phyloP scores from a whole-genome alignment of 1,284 basidiomycete species.

The Cryptococcus jaspeensis region DNA sequence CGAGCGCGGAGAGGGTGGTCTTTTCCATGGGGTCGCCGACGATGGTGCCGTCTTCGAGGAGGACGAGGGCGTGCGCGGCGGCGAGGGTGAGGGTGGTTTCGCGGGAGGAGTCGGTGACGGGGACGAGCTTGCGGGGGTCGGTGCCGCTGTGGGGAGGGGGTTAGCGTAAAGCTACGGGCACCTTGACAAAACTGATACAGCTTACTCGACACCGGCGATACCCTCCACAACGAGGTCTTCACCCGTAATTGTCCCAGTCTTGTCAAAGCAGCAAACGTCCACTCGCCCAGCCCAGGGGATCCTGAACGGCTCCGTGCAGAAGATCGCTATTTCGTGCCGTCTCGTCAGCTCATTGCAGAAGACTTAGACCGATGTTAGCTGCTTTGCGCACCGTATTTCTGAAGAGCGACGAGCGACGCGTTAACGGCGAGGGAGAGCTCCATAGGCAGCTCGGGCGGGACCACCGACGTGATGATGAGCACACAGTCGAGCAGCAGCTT shows the following conservation, averaged over 20 bases:
- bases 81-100: constrained; percentile 88
- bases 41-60: constrained; percentile 81
- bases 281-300: constrained; percentile 91
- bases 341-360: background rate
- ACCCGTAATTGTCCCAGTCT: constrained; percentile 94
- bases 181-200: background rate
- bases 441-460: constrained; percentile 94
- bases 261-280: constrained; percentile 96
- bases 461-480: constrained; percentile 91
- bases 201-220: constrained; percentile 80
- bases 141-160: constrained; percentile 51
- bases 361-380: background rate
- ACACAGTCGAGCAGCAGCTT: constrained; percentile 91
- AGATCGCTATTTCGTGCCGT: constrained; percentile 66
- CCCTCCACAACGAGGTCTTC: constrained; percentile 94
- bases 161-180: background rate
- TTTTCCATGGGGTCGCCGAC: constrained; percentile 99
- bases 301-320: constrained; percentile 95
- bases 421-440: constrained; percentile 93
- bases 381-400: constrained; percentile 70
- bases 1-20: constrained; percentile 86
- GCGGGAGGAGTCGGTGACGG: constrained; percentile 70
- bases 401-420: constrained; percentile 85
- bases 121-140: constrained; percentile 67
- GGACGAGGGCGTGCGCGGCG: constrained; percentile 90